phyloP scores from a whole-genome alignment of 441 rosid genomes.

The Croton setiger region DNA sequence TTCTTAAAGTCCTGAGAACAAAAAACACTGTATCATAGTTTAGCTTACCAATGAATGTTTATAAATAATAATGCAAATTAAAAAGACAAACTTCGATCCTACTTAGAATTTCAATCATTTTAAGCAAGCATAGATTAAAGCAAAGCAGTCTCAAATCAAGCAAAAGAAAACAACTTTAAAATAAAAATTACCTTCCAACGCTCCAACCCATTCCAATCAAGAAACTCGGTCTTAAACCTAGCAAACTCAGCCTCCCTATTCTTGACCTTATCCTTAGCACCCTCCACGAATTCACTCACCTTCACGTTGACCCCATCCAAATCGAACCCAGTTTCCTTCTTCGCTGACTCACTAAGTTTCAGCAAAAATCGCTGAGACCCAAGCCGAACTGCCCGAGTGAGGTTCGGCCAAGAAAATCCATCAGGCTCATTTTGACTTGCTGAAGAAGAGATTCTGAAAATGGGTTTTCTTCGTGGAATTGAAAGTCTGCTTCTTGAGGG shows the following conservation, averaged over 20 bases:
- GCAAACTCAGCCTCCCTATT: slow-evolving; percentile 38
- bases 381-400: slow-evolving; percentile 40
- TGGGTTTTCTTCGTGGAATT: slow-evolving; percentile 26
- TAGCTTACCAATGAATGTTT: slow-evolving; percentile 13
- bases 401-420: slow-evolving; percentile 57
- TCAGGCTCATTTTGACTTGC: slow-evolving; percentile 39
- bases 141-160: neutral
- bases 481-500: slow-evolving; percentile 32
- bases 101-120: neutral
- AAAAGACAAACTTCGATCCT: neutral
- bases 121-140: neutral
- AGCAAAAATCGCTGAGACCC: slow-evolving; percentile 58
- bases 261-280: slow-evolving; percentile 33
- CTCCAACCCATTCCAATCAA: slow-evolving; percentile 78
- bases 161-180: neutral
- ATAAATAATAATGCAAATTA: neutral
- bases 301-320: slow-evolving; percentile 40
- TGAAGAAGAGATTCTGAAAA: slow-evolving; percentile 47
- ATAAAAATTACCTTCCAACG: slow-evolving; percentile 70
- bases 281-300: slow-evolving; percentile 40
- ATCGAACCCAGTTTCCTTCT: slow-evolving; percentile 73
- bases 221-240: slow-evolving; percentile 54
- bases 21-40: slow-evolving; percentile 24
- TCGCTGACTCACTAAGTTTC: slow-evolving; percentile 56
- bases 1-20: slow-evolving; percentile 63